Percentiles rank a stretch among this genome's conserved stretches.
These are phyloP conservation scores for Amanita subjunquillea DNA, from an alignment of 768 basidiomycete genomes.

Conservation along the genomic window DNA sequence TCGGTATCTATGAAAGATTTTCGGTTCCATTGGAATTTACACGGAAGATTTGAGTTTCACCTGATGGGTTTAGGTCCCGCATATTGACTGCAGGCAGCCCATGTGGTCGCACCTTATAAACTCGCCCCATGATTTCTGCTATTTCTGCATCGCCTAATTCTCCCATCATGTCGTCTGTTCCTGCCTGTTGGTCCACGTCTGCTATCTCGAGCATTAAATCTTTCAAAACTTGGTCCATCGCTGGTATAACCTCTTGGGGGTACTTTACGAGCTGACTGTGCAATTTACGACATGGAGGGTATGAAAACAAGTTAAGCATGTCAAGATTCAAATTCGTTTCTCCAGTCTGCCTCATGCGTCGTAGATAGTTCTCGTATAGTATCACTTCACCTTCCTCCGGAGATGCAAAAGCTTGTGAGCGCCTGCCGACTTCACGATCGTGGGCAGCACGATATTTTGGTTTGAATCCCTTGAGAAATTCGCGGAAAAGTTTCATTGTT, in stretches of 20 bases:
- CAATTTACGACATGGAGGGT: conserved; percentile 76
- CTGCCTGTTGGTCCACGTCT: conserved; percentile 66
- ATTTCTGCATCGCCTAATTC: conserved; percentile 75
- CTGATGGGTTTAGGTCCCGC: conserved; percentile 89
- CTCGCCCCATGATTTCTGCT: conserved; percentile 74
- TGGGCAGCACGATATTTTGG: conserved; percentile 73
- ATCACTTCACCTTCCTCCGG: conserved; percentile 60
- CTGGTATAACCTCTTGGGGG: conserved; percentile 94
- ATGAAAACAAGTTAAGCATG: conserved; percentile 75
- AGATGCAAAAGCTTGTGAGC: conserved; percentile 37
- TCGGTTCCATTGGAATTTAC: background rate
- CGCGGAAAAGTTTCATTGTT: conserved; percentile 83
- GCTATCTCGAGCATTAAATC: conserved; percentile 86
- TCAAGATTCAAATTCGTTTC: conserved; percentile 92
- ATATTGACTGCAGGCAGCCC: conserved; percentile 82
- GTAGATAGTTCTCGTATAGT: conserved; percentile 73
- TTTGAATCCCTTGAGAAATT: conserved; percentile 89
- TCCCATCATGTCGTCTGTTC: conserved; percentile 67
- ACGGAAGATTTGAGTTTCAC: conserved; percentile 28
- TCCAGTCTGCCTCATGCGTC: conserved; percentile 84
- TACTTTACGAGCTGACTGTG: conserved; percentile 81
- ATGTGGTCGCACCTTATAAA: conserved; percentile 92
- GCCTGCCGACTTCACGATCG: conserved; percentile 53
- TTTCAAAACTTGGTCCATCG: conserved; percentile 94
- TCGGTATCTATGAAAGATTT: conserved; percentile 67